Percentiles rank a stretch among this genome's conserved stretches.
Conservation (phyloP, 495 filamentous ascomycete genomes). For the Aspergillus taichungensis region DNA sequence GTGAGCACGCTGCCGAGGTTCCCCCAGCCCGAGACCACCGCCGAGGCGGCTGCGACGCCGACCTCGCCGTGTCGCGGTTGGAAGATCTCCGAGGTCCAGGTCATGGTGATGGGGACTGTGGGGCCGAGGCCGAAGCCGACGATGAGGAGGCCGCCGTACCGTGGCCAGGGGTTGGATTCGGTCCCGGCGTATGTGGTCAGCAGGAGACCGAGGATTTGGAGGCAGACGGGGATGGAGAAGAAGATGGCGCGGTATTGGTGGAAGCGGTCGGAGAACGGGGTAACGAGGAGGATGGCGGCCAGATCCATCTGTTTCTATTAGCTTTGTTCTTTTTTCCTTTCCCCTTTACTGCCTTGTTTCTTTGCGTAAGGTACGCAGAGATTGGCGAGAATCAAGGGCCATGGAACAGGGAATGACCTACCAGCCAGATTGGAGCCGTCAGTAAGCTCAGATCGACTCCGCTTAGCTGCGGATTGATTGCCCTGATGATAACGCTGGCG, state of each 20-base stretch:
- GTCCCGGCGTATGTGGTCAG: slow-evolving; percentile 66
- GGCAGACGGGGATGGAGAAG: slow-evolving; percentile 61
- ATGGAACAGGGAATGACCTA: slow-evolving; percentile 28
- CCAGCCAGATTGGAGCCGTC: slow-evolving; percentile 86
- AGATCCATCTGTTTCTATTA: slow-evolving; percentile 59
- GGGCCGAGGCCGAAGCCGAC: slow-evolving; percentile 88
- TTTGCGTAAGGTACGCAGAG: neutral
- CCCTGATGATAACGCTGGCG: slow-evolving; percentile 74
- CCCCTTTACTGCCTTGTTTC: too few relatives aligned
- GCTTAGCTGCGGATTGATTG: slow-evolving; percentile 62
- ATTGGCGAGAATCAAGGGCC: neutral
- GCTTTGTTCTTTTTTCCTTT: neutral
- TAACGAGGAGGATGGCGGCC: slow-evolving; percentile 77
- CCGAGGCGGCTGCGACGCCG: slow-evolving; percentile 81
- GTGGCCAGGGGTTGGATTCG: slow-evolving; percentile 61
- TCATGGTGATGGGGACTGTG: slow-evolving; percentile 87
- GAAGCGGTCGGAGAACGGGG: slow-evolving; percentile 80
- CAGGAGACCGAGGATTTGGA: slow-evolving; percentile 78
- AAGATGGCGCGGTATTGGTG: slow-evolving; percentile 75
- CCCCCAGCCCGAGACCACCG: slow-evolving; percentile 75
- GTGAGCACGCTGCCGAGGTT: slow-evolving; percentile 80
- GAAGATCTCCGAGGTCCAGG: slow-evolving; percentile 88
- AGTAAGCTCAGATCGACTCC: slow-evolving; percentile 71
- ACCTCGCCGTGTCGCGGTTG: slow-evolving; percentile 84
- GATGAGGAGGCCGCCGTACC: slow-evolving; percentile 82